Percentiles rank a stretch among this genome's conserved stretches.
Evolutionary conservation across 2,329 filamentous ascomycete species (phyloP).

Genomic region (Fusarium solani-melongenae): DNA sequence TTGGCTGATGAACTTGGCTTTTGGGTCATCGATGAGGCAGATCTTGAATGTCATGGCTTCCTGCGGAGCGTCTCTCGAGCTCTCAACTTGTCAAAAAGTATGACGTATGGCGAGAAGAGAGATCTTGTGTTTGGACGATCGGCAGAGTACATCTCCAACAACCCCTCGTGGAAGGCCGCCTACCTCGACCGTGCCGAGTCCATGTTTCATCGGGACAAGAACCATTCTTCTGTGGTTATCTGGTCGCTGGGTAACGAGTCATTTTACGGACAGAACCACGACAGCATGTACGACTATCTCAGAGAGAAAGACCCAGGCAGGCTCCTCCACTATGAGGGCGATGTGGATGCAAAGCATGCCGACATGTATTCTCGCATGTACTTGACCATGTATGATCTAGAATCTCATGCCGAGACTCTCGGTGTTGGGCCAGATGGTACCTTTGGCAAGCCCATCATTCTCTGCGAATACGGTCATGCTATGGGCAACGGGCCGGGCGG

Average conservation of each 20-base stretch:
- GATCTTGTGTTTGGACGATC: not conserved
- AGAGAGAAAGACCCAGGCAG: conserved; percentile 62
- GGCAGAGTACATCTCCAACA: conserved; percentile 64
- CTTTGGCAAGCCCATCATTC: conserved; percentile 64
- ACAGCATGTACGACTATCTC: conserved; percentile 73
- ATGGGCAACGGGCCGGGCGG: conserved; percentile 80
- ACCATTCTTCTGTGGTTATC: conserved; percentile 73
- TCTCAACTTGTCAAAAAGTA: not conserved
- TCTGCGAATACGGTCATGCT: conserved; percentile 67
- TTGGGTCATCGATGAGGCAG: conserved; percentile 69
- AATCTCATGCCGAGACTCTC: not conserved
- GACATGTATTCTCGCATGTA: conserved; percentile 77
- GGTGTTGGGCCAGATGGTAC: not conserved
- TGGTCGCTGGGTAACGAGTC: conserved; percentile 79
- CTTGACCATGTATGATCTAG: conserved; percentile 55
- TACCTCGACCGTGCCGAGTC: conserved; percentile 72
- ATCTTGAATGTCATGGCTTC: conserved; percentile 67
- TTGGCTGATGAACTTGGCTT: conserved; percentile 71
- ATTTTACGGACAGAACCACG: conserved; percentile 75
- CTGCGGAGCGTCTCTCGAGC: not conserved
- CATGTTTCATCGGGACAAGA: conserved; percentile 73
- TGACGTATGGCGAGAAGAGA: not conserved
- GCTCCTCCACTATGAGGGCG: conserved; percentile 74
- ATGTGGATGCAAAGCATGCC: conserved; percentile 65
- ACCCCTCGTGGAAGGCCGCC: conserved; percentile 61